Conservation (phyloP, 208 protist genomes). For the Leptomonas seymouri region DNA sequence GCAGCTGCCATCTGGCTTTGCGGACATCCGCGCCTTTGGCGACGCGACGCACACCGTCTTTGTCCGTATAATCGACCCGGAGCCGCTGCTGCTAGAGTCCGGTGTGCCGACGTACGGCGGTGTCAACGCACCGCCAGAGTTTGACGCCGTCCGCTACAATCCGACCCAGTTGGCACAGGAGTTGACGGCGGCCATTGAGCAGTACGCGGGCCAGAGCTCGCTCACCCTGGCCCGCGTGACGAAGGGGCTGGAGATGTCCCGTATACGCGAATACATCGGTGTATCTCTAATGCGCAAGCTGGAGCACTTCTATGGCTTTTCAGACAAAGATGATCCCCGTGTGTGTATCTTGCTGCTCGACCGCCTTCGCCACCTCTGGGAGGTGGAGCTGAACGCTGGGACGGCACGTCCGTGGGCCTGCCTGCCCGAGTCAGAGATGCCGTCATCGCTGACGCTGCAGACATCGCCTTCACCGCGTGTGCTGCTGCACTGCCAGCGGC, state of each 20-base stretch:
- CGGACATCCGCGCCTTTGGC: slow-evolving; percentile 34
- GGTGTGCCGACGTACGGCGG: slow-evolving; percentile 17
- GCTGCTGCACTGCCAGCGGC: slow-evolving; percentile 35
- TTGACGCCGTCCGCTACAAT: slow-evolving; percentile 16
- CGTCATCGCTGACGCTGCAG: slow-evolving; percentile 76
- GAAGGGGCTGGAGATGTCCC: slow-evolving; percentile 38
- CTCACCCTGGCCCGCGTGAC: slow-evolving; percentile 8
- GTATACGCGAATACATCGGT: slow-evolving; percentile 45
- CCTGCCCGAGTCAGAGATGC: slow-evolving; percentile 53
- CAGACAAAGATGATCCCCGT: slow-evolving; percentile 14
- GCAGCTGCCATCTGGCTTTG: slow-evolving; percentile 17
- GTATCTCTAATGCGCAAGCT: slow-evolving; percentile 41
- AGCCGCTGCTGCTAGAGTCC: slow-evolving; percentile 27
- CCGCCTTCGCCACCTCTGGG: slow-evolving; percentile 82
- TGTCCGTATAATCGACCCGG: slow-evolving; percentile 33
- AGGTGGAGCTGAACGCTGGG: slow-evolving; percentile 57
- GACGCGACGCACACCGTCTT: slow-evolving; percentile 24
- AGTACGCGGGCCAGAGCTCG: neutral
- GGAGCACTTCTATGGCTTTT: slow-evolving; percentile 34
- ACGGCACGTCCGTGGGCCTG: slow-evolving; percentile 70
- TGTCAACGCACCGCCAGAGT: slow-evolving; percentile 16
- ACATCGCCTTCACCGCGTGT: slow-evolving; percentile 76
- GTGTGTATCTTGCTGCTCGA: slow-evolving; percentile 75
- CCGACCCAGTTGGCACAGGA: slow-evolving; percentile 11
- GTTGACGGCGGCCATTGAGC: slow-evolving; percentile 16